Conservation (phyloP, 2,329 filamentous ascomycete genomes). For the Xylariaceae sp. region DNA sequence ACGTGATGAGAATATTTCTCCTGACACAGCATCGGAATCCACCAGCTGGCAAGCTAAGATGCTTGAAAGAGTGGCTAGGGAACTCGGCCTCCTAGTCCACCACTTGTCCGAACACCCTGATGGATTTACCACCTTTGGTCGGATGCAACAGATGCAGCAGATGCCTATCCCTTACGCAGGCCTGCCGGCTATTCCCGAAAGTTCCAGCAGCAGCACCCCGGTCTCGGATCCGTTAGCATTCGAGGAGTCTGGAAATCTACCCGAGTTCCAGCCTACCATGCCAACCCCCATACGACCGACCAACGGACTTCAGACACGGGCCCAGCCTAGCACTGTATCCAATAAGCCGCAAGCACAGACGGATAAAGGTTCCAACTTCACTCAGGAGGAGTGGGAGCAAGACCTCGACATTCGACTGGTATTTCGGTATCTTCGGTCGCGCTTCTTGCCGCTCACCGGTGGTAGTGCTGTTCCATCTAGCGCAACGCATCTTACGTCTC, state of each 20-base stretch:
- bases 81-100: conserved; percentile 78
- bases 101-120: conserved; percentile 82
- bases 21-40: conserved; percentile 36
- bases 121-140: conserved; percentile 77
- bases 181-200: conserved; percentile 59
- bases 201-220: conserved; percentile 31
- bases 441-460: conserved; percentile 56
- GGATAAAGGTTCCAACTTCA: conserved; percentile 38
- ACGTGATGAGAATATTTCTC: conserved; percentile 25
- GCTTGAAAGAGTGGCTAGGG: conserved; percentile 76
- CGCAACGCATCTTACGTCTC: conserved; percentile 44
- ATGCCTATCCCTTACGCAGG: conserved; percentile 71
- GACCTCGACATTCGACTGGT: conserved; percentile 88
- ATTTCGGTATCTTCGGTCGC: conserved; percentile 76
- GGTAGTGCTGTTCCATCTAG: conserved; percentile 40
- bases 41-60: conserved; percentile 68
- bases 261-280: conserved; percentile 47
- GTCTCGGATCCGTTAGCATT: conserved; percentile 34
- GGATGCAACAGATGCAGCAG: conserved; percentile 57
- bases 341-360: conserved; percentile 17
- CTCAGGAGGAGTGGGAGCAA: conserved; percentile 85
- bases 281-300: conserved; percentile 35
- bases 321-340: conserved; percentile 15
- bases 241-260: conserved; percentile 47
- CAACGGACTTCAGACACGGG: conserved; percentile 32